Conservation (phyloP, 2,329 filamentous ascomycete genomes). For the Fusarium albidum region DNA sequence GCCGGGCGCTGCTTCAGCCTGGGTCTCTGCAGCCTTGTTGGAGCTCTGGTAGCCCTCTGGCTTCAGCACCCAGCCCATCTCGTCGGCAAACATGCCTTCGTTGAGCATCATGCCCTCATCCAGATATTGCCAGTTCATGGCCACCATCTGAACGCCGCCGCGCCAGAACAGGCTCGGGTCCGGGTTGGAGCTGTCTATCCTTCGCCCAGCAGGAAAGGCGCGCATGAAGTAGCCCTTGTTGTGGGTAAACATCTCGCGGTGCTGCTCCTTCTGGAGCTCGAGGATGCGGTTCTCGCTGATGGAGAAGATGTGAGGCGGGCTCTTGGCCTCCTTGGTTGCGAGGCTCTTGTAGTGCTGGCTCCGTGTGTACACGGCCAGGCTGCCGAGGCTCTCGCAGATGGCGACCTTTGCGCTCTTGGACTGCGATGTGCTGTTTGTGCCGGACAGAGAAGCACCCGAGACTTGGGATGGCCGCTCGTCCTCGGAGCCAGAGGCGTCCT, state of each 20-base stretch:
- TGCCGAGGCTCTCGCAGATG: slow-evolving; percentile 76
- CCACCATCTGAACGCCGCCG: slow-evolving; percentile 95
- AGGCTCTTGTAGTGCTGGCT: slow-evolving; percentile 83
- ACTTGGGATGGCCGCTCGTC: slow-evolving; percentile 47
- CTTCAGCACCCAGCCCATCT: slow-evolving; percentile 86
- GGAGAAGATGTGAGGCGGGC: slow-evolving; percentile 79
- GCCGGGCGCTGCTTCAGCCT: slow-evolving; percentile 56
- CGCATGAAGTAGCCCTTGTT: slow-evolving; percentile 90
- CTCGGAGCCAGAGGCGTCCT: slow-evolving; percentile 53
- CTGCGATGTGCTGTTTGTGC: slow-evolving; percentile 21
- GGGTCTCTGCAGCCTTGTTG: slow-evolving; percentile 49
- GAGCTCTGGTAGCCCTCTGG: slow-evolving; percentile 74
- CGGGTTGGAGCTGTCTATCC: slow-evolving; percentile 91
- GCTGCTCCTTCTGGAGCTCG: slow-evolving; percentile 64
- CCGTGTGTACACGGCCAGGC: slow-evolving; percentile 84
- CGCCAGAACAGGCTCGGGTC: slow-evolving; percentile 93
- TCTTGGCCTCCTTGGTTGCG: slow-evolving; percentile 67
- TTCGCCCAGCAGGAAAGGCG: slow-evolving; percentile 83
- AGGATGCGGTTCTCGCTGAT: slow-evolving; percentile 83
- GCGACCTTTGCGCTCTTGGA: slow-evolving; percentile 55
- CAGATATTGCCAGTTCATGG: slow-evolving; percentile 96
- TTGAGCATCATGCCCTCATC: slow-evolving; percentile 97
- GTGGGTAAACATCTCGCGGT: slow-evolving; percentile 82
- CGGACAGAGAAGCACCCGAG: slow-evolving; percentile 17
- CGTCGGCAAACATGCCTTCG: slow-evolving; percentile 93